These are phyloP conservation scores for Taxillus chinensis DNA, from an alignment of 164 flowering plant genomes.

Conservation along the genomic window DNA sequence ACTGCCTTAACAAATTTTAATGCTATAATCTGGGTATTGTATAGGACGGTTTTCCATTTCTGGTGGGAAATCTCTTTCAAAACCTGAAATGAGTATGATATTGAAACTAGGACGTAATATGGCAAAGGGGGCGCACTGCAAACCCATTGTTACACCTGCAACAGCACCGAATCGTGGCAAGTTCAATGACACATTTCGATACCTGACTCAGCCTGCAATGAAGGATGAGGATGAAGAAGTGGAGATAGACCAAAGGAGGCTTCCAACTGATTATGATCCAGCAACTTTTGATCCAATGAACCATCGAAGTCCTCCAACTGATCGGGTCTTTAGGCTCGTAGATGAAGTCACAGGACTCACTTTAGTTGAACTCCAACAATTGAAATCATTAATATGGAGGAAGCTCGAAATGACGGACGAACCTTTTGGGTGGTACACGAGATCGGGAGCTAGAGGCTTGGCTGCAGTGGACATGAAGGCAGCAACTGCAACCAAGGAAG, in stretches of 20 bases:
- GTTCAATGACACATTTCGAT: conserved; percentile 12
- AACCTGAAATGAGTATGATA: conserved; percentile 39
- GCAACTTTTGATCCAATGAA: conserved; percentile 73
- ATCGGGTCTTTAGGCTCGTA: conserved; percentile 73
- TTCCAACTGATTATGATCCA: conserved; percentile 87
- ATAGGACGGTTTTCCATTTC: neutral
- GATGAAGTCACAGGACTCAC: conserved; percentile 73
- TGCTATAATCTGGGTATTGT: no score
- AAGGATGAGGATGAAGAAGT: conserved; percentile 45
- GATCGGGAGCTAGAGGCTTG: conserved; percentile 44
- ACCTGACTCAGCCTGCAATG: conserved; percentile 37
- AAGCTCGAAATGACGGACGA: conserved; percentile 58
- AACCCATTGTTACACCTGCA: conserved; percentile 2
- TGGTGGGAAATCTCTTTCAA: neutral
- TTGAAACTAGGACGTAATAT: conserved; percentile 30
- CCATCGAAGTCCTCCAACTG: conserved; percentile 87
- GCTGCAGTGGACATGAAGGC: conserved; percentile 26
- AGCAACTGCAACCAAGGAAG: conserved; percentile 37
- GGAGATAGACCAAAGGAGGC: conserved; percentile 68
- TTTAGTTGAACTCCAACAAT: conserved; percentile 42
- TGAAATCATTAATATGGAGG: conserved; percentile 55
- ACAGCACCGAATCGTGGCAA: conserved; percentile 7
- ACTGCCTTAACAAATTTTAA: no score
- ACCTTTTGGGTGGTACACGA: conserved; percentile 63
- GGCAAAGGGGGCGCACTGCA: conserved; percentile 19